A percentile compares a stretch with the other conserved stretches of the same genome.
Conservation (phyloP, 257 asterid species). For the Solanum dulcamara region DNA sequence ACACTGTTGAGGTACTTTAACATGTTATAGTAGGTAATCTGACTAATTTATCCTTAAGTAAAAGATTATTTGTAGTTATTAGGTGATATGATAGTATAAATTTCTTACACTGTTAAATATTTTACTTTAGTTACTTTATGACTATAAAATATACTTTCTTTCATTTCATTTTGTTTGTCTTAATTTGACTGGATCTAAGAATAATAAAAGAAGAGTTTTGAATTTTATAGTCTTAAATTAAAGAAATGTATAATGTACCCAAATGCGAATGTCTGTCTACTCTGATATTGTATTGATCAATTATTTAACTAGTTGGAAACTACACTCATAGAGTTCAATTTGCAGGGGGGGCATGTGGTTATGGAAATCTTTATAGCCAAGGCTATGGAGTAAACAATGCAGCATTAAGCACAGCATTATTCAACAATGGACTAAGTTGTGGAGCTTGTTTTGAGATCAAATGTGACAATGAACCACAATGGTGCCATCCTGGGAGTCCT, state of each 20-base stretch:
- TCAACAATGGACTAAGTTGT: conserved; percentile 63
- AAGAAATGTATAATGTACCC: not conserved
- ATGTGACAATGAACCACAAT: conserved; percentile 36
- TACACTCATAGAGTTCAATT: not conserved
- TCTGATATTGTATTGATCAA: too few species aligned
- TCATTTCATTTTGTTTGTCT: not conserved
- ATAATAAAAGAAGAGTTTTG: too few species aligned
- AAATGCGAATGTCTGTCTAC: too few species aligned
- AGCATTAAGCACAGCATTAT: conserved; percentile 67
- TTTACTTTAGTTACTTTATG: not conserved
- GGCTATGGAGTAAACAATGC: conserved; percentile 74
- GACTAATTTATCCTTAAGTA: not conserved
- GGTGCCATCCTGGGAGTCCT: conserved; percentile 50
- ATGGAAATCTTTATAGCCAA: conserved; percentile 67
- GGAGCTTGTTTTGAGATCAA: conserved; percentile 72
- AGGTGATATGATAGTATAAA: too few species aligned
- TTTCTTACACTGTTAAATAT: not conserved
- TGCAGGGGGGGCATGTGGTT: conserved; percentile 63
- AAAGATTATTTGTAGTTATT: not conserved
- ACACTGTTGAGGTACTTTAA: not conserved
- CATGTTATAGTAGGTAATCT: not conserved
- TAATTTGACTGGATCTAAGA: not conserved
- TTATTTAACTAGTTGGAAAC: not conserved
- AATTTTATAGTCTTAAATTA: not conserved
- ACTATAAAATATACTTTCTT: not conserved